Percentiles rank a stretch among this genome's conserved stretches.
Conservation (phyloP, 495 filamentous ascomycete genomes). For the Penicillium cosmopolitanum region DNA sequence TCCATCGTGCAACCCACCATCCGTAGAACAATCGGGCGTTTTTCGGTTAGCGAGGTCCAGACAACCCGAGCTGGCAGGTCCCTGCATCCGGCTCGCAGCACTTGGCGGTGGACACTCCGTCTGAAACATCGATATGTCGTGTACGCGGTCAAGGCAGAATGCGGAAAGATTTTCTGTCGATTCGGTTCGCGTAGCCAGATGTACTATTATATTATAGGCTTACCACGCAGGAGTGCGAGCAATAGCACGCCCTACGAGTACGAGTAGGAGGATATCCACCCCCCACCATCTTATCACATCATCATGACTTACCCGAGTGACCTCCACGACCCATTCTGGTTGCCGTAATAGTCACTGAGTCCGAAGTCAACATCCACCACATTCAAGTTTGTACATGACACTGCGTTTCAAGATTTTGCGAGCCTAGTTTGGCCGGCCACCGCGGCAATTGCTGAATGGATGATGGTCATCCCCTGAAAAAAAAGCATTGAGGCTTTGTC, state of each 20-base stretch:
- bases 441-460: constrained; percentile 4
- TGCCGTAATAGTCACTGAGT: no score
- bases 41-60: neutral
- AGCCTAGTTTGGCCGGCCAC: neutral
- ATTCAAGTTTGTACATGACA: no score
- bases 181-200: neutral
- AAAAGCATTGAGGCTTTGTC: neutral
- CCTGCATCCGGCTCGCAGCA: neutral
- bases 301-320: neutral
- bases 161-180: neutral
- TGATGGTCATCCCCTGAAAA: neutral
- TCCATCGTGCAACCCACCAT: neutral
- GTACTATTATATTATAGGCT: neutral
- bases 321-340: neutral
- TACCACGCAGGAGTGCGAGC: neutral
- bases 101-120: constrained; percentile 1
- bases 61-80: neutral
- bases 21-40: neutral
- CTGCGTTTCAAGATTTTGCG: neutral
- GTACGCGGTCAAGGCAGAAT: neutral
- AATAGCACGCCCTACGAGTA: no score
- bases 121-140: neutral
- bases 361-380: no score
- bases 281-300: neutral
- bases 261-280: neutral